Percentiles rank a stretch among this genome's conserved stretches.
phyloP scores from a whole-genome alignment of 1,284 basidiomycete genomes.

The Peniophora sp. region DNA sequence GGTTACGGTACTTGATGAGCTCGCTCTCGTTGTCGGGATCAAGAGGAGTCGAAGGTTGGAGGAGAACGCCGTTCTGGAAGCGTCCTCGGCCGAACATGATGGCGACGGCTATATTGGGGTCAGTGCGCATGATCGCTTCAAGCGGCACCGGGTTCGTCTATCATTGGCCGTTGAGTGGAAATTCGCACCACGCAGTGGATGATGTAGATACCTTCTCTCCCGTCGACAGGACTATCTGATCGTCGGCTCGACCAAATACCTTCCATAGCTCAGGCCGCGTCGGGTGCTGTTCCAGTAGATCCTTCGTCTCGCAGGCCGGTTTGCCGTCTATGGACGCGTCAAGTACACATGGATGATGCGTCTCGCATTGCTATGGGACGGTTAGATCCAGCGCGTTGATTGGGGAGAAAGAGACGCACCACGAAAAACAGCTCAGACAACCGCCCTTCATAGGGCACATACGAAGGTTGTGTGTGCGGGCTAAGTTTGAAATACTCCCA shows the following conservation, averaged over 20 bases:
- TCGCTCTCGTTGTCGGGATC: constrained; percentile 5
- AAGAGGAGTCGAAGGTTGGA: constrained; percentile 9
- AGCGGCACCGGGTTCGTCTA: constrained; percentile 19
- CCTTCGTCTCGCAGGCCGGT: constrained; percentile 5
- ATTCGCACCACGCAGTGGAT: neutral
- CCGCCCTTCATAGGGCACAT: constrained; percentile 7
- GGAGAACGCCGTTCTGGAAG: constrained; percentile 12
- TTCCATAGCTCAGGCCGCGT: constrained; percentile 15
- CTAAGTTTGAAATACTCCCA: constrained; percentile 13
- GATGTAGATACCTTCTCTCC: constrained; percentile 22
- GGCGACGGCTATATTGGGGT: constrained; percentile 8
- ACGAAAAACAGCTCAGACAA: constrained; percentile 8
- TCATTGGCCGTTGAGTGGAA: neutral
- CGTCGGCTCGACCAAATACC: constrained; percentile 14
- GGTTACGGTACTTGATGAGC: constrained; percentile 11
- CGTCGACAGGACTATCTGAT: constrained; percentile 19
- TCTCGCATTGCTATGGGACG: neutral
- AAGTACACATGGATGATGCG: constrained; percentile 2
- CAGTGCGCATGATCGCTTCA: constrained; percentile 9
- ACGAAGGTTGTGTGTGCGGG: constrained; percentile 3
- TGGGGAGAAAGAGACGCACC: constrained; percentile 1
- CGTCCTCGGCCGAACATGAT: constrained; percentile 13
- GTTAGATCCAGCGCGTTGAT: neutral
- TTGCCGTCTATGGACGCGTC: neutral
- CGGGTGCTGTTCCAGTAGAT: constrained; percentile 21